Base-by-base conservation (phyloP, 306 rosid genomes). In the Dicorynia guianensis region DNA sequence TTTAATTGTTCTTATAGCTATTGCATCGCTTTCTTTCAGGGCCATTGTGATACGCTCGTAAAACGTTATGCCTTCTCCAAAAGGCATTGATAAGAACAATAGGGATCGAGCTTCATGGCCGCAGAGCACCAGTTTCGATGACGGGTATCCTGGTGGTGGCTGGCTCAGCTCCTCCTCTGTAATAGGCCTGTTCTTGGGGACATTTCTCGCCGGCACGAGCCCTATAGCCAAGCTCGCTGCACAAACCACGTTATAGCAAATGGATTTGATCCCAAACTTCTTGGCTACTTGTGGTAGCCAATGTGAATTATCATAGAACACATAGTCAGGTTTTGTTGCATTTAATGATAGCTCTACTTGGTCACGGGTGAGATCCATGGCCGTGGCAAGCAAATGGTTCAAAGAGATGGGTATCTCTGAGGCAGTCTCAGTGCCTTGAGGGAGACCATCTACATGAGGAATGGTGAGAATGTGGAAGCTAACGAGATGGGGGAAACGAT, bases 101-200 rank as follows among this genome's bases (percentile, higher is more conserved):
- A 87, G 8, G 0, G 75, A 17, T 1, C 15, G 56, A 11, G 72
- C 62, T 65, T 89, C 92, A 0, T 70, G 18, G 1, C 76, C 92
- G 1, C 52, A 80, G 7, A 87, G 83, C 5, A 89, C 77, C 0
- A 87, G 49, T 42, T 78, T 84, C 11, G 85, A 35, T 4, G 92
- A 87, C 0, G 94, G 97, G 55, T 85, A 89, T 18, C 83, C 92
- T 0, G 11, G 14, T 0, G 92, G 97, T 7, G 83, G 81, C 0
- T 66, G 55, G 18, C 65, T 17, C 0, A 88, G 48, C 2, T 88
- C 93, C 18, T 86, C 88, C 69, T 15, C 53, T 0, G 91, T 81
- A 0, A 88, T 11, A 0, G 76, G 17, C 19, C 80, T 53, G 8
- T 73, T 78, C n/a, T 62, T 55, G 9, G 79, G 85, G 0, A 81